These are phyloP conservation scores for Elsinoe fawcettii DNA, from an alignment of 2,329 filamentous ascomycete genomes.

Conservation along the genomic window DNA sequence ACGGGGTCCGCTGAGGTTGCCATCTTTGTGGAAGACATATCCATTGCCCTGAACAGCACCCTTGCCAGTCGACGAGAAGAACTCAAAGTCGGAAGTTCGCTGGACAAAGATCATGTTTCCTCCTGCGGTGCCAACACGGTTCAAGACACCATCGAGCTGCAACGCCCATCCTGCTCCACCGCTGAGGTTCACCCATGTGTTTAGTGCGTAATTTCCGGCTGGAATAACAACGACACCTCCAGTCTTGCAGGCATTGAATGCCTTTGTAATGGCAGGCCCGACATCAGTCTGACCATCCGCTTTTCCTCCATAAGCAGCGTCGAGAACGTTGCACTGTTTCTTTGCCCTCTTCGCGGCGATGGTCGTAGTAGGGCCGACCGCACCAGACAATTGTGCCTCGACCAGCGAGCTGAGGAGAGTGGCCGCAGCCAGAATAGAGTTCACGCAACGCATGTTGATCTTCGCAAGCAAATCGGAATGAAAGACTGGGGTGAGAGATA, in stretches of 20 bases:
- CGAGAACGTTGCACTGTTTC: conserved; percentile 46
- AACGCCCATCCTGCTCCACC: conserved; percentile 44
- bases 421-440: conserved; percentile 20
- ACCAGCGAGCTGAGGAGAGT: conserved; percentile 25
- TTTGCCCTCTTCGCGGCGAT: conserved; percentile 37
- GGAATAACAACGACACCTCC: conserved; percentile 47
- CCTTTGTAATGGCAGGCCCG: conserved; percentile 40
- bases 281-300: conserved; percentile 48
- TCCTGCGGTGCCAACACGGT: conserved; percentile 41
- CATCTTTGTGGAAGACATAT: conserved; percentile 41
- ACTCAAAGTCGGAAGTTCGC: conserved; percentile 45
- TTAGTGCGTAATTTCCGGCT: conserved; percentile 43
- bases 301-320: conserved; percentile 40
- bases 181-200: conserved; percentile 43
- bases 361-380: conserved; percentile 40
- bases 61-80: conserved; percentile 46
- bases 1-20: conserved; percentile 36
- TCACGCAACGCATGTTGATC: conserved; percentile 14
- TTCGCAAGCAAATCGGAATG: conserved; percentile 12
- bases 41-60: conserved; percentile 48
- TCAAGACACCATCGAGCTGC: conserved; percentile 47
- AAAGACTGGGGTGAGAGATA: conserved; percentile 9
- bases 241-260: conserved; percentile 44
- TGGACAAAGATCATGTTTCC: conserved; percentile 50
- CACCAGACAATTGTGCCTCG: conserved; percentile 32